Evolutionary conservation across 1,284 basidiomycete species (phyloP).

Genomic region (Rhodotorula sp.): DNA sequence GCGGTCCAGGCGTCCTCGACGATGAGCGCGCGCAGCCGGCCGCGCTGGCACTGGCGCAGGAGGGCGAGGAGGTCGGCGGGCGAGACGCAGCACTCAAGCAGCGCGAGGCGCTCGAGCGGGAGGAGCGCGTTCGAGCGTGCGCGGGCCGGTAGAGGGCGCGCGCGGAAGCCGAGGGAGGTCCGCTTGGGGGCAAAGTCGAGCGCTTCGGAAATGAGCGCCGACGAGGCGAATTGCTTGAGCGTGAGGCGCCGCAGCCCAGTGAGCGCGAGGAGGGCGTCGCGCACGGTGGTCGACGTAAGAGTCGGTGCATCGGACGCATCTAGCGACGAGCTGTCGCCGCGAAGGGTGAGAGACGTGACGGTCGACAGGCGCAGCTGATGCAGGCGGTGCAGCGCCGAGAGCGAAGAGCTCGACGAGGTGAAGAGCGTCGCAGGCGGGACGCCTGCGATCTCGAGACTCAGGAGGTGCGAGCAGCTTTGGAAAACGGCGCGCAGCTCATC

Average conservation of each 20-base stretch:
- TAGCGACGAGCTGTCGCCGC: not conserved
- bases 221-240: constrained; percentile 23
- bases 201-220: not conserved
- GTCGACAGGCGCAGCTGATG: constrained; percentile 28
- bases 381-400: constrained; percentile 20
- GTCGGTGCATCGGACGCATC: not conserved
- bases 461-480: constrained; percentile 26
- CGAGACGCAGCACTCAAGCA: constrained; percentile 25
- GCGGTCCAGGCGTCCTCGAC: constrained; percentile 17
- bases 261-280: constrained; percentile 27
- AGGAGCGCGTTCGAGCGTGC: constrained; percentile 4
- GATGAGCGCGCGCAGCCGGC: constrained; percentile 2
- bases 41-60: constrained; percentile 4
- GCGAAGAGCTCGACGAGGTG: not conserved
- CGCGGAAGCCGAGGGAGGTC: not conserved
- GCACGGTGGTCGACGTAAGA: constrained; percentile 1
- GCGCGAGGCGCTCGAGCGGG: constrained; percentile 10
- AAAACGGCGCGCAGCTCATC: constrained; percentile 27
- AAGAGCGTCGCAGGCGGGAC: constrained; percentile 22
- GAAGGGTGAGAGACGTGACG: constrained; percentile 18
- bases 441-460: constrained; percentile 26
- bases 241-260: constrained; percentile 13
- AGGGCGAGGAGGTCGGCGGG: constrained; percentile 17
- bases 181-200: constrained; percentile 20
- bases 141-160: constrained; percentile 21